A percentile compares a stretch with the other conserved stretches of the same genome.
Evolutionary conservation across 2,329 filamentous ascomycete genomes (phyloP).

Genomic region (Geosmithia morbida): DNA sequence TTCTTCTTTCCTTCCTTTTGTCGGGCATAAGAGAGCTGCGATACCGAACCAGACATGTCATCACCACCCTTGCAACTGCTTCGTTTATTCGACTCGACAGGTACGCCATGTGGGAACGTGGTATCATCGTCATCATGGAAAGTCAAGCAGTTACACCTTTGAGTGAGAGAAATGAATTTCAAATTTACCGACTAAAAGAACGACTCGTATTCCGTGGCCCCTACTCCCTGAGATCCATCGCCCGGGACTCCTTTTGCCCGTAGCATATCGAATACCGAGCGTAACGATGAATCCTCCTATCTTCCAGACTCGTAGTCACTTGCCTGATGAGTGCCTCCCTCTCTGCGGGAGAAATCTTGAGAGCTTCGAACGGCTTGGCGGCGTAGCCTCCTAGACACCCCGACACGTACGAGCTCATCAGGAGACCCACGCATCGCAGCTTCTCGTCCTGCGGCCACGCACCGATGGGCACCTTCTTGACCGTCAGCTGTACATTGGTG

Average conservation of each 20-base stretch:
- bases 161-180: too few relatives aligned
- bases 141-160: too few relatives aligned
- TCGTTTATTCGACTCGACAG: too few relatives aligned
- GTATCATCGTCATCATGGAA: too few relatives aligned
- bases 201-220: background rate
- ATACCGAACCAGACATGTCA: too few relatives aligned
- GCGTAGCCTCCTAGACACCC: conserved; percentile 26
- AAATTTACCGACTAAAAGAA: too few relatives aligned
- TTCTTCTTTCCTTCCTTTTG: too few relatives aligned
- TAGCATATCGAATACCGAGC: conserved; percentile 26
- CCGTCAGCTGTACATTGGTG: conserved; percentile 23
- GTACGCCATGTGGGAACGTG: too few relatives aligned
- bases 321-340: conserved; percentile 16
- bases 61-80: too few relatives aligned
- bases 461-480: conserved; percentile 30
- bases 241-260: conserved; percentile 21
- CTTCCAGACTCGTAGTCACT: conserved; percentile 17
- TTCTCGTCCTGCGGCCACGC: conserved; percentile 25
- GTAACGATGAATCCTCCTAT: conserved; percentile 23
- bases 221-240: background rate
- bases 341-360: conserved; percentile 18
- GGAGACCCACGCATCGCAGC: conserved; percentile 24
- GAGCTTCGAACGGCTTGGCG: conserved; percentile 23
- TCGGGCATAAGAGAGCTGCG: too few relatives aligned
- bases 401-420: conserved; percentile 26